Base-by-base conservation (phyloP, 192 early-diverging fungal genomes). In the Geranomyces michiganensis region DNA sequence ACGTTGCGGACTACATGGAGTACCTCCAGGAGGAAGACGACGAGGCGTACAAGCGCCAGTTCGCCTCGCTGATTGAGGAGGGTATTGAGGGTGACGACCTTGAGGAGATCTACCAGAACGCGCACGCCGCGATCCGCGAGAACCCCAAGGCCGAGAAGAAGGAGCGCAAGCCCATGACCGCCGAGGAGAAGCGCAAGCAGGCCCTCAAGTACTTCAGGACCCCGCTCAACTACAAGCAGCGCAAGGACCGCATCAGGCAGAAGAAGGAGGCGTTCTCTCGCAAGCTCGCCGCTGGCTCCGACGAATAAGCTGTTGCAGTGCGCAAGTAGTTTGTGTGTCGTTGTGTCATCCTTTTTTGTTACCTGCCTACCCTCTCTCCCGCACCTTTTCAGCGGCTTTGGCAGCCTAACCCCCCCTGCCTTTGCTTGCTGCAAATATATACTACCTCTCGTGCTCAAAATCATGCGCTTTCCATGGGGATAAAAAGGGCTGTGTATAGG, bases 1-100 rank as follows among this genome's bases (percentile, higher is more conserved):
- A 97, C 87, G 92, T 99, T 67, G 87, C 93, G 71, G 94, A 97
- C 77, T 99, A 96, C 90, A 99, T 99, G 95, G 92, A 91, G 76
- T 87, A 89, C 85, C 93, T 99, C 72, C 89, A 95, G 84, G 96
- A 97, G 82, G 97, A 99, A 85, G 97, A 99, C 80, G 95, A 96
- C 87, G 97, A 99, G 79, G 87, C 89, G 65, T 97, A 92, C 90
- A 96, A 95, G 87, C 83, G 89, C 73, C 95, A 97, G 82, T 99
- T 99, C 82, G 86, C 94, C 68, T 86, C 84, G 76, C 97, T 91
- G 91, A 87, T 99, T 76, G 93, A 88, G 83, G 85, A 88, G 63
- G 96, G 90, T 65, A 82, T 97, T 71, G 77, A 86, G 56, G 84
- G 93, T 62, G 97, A 96, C 74, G 91, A 90, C 77, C 82, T 99